Percentiles rank a stretch among this genome's conserved stretches.
Conservation (phyloP, 208 protist species). For the Strigomonas culicis region DNA sequence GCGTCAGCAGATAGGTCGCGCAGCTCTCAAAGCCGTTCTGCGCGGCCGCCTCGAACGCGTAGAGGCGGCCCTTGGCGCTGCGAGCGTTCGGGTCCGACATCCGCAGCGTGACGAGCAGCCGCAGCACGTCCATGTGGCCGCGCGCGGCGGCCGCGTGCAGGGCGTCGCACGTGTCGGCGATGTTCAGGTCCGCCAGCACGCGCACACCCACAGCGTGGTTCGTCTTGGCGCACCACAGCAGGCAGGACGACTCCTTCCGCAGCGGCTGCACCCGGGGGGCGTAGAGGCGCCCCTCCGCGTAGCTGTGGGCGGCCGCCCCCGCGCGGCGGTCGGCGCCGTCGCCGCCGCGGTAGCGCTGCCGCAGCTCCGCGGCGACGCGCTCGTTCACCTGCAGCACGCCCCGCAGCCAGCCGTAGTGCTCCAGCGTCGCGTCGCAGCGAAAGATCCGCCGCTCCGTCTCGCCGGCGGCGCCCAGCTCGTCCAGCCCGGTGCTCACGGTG, state of each 20-base stretch:
- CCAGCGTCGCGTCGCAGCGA: slow-evolving; percentile 42
- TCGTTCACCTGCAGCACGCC: slow-evolving; percentile 46
- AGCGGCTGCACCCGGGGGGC: slow-evolving; percentile 16
- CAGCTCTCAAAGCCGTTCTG: slow-evolving; percentile 35
- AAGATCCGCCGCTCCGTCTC: slow-evolving; percentile 27
- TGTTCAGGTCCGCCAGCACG: slow-evolving; percentile 72
- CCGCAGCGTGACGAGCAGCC: slow-evolving; percentile 64
- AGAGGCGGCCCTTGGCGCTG: slow-evolving; percentile 26
- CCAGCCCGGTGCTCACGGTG: slow-evolving; percentile 13
- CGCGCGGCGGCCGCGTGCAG: slow-evolving; percentile 55
- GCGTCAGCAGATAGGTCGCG: slow-evolving; percentile 48
- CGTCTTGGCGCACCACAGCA: slow-evolving; percentile 67
- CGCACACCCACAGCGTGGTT: slow-evolving; percentile 69
- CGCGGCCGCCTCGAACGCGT: slow-evolving; percentile 69
- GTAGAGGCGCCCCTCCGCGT: slow-evolving; percentile 29
- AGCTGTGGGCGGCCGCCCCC: slow-evolving; percentile 7
- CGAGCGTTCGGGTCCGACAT: slow-evolving; percentile 51
- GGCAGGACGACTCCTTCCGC: slow-evolving; percentile 19
- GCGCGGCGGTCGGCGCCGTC: neutral
- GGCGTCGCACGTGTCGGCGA: slow-evolving; percentile 59
- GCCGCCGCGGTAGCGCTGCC: slow-evolving; percentile 16
- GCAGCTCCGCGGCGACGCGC: slow-evolving; percentile 31
- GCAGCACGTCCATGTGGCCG: slow-evolving; percentile 39
- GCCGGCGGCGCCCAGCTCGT: neutral
- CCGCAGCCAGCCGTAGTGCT: slow-evolving; percentile 61